These are phyloP conservation scores for Alternaria gaisen DNA, from an alignment of 2,329 filamentous ascomycete genomes.

Conservation along the genomic window DNA sequence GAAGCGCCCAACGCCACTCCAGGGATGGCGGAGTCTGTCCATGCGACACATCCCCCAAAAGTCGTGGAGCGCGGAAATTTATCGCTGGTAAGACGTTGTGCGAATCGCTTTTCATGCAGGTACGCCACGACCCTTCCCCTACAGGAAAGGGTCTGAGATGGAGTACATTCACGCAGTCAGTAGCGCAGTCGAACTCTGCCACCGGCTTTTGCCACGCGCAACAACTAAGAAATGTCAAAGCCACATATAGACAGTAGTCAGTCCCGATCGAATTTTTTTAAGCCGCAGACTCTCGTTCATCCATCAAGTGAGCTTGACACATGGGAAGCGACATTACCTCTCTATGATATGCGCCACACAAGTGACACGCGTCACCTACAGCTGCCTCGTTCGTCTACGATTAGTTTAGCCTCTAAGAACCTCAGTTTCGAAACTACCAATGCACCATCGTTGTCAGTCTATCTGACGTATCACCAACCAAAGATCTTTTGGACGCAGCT, in stretches of 20 bases:
- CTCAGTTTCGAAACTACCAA: background rate
- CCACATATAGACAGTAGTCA: background rate
- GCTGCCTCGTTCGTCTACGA: background rate
- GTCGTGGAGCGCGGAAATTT: constrained; percentile 21
- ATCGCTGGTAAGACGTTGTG: constrained; percentile 24
- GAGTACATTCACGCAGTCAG: background rate
- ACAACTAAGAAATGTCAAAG: background rate
- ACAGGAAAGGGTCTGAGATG: background rate
- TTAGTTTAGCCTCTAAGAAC: background rate
- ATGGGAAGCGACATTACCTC: background rate
- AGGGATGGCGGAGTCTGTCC: constrained; percentile 15
- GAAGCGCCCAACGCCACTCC: constrained; percentile 21
- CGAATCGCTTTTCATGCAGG: constrained; percentile 28
- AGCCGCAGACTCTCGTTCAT: background rate
- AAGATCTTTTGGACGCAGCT: background rate
- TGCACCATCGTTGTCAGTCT: background rate
- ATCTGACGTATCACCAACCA: background rate
- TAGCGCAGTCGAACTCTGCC: background rate
- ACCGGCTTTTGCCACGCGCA: constrained; percentile 1
- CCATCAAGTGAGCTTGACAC: background rate
- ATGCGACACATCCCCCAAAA: constrained; percentile 30
- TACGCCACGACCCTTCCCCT: constrained; percentile 5
- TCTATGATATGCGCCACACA: background rate
- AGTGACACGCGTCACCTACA: background rate
- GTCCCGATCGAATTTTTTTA: background rate